phyloP scores from a whole-genome alignment of 2,329 filamentous ascomycete species.

The Fusarium irregulare region DNA sequence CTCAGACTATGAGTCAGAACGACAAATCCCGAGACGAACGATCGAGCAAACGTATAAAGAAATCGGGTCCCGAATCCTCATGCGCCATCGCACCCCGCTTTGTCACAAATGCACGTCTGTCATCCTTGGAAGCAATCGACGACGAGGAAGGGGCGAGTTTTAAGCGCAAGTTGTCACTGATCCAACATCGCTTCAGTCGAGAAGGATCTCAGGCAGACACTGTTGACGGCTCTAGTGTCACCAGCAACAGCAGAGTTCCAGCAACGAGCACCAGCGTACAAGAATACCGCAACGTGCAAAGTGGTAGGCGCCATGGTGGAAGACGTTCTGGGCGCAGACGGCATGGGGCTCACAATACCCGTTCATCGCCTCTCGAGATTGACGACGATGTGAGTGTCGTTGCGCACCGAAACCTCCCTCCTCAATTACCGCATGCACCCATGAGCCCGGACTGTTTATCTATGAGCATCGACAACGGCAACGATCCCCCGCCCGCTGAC shows the following conservation, averaged over 20 bases:
- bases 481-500: slow-evolving; percentile 36
- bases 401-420: slow-evolving; percentile 26
- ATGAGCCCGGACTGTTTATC: slow-evolving; percentile 45
- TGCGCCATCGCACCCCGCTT: neutral
- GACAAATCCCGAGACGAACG: slow-evolving; percentile 21
- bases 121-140: slow-evolving; percentile 21
- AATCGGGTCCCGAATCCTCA: neutral
- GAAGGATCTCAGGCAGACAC: slow-evolving; percentile 38
- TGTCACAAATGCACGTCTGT: slow-evolving; percentile 1
- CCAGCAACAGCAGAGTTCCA: slow-evolving; percentile 25
- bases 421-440: slow-evolving; percentile 6
- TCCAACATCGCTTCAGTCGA: slow-evolving; percentile 31
- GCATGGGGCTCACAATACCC: neutral
- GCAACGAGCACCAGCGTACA: slow-evolving; percentile 12
- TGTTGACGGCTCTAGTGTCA: slow-evolving; percentile 30
- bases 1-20: neutral
- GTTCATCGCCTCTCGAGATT: neutral
- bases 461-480: neutral
- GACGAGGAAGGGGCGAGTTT: slow-evolving; percentile 16
- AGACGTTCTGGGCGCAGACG: slow-evolving; percentile 17
- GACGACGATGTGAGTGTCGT: slow-evolving; percentile 29
- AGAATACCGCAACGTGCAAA: slow-evolving; percentile 41
- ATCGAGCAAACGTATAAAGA: slow-evolving; percentile 42
- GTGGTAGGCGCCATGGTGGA: slow-evolving; percentile 4
- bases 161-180: neutral